Evolutionary conservation across 1,284 basidiomycete genomes (phyloP), one percentile per base, ranked within the genome.

Genomic region (Gastroboletus turbinatus): DNA sequence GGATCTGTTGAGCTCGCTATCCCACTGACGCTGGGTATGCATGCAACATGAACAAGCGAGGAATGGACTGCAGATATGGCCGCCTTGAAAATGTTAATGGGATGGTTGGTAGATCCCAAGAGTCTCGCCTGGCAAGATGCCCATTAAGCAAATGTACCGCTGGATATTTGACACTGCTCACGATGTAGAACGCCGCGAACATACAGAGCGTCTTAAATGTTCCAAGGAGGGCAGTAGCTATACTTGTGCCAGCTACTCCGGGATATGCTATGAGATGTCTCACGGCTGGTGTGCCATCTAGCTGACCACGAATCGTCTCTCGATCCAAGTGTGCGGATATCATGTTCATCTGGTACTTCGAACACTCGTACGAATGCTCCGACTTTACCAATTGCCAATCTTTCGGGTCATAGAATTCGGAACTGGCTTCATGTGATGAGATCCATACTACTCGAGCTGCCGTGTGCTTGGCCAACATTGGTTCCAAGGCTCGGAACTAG

Each of bases 301-400:
- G 23, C n/a, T 64, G 60, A 46, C 62, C 59, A 59, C 63, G 63
- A 33, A 72, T 57, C 3, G 76, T 74, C 29, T 67, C 69, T 36
- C 66, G 74, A 59, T 88, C 87, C 36, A 96, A 76, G 51, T 80
- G 73, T 1, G 81, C 74, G 5, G 81, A 78, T 48, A 94, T 76
- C 36, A 94, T 71, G 63, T 94, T 92, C 17, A 85, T 85, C 70
- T 94, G 85, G 69, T 90, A 94, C 71, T 96, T 96, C 11, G 84
- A 82, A 9, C 78, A 79, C 60, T 90, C 82, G 68, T 96, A 96
- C 0, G 88, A 82, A 52, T 82, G 76, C 23, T 70, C 63, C 10
- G 85, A 84, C 44, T 80, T 75, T 27, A 83, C 73, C 23, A 92
- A 77, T 66, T 96, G 92, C 80, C 84, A 88, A 70, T 96, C 93